Conservation (phyloP, 495 filamentous ascomycete genomes). For the Penicillium egyptiacum region DNA sequence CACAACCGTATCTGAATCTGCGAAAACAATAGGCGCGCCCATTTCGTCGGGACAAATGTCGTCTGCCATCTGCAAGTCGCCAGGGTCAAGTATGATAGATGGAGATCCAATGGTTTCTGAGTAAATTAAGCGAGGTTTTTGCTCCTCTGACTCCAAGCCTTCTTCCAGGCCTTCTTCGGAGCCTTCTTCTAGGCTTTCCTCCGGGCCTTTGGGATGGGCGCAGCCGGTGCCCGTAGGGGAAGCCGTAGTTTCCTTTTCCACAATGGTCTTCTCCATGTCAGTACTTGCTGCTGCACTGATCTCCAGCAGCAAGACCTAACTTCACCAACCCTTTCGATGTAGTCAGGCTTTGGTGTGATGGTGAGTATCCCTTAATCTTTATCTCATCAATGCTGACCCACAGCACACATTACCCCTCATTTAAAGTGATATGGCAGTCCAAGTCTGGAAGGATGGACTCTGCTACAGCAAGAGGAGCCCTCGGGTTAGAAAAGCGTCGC, state of each 20-base stretch:
- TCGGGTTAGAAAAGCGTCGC: background rate
- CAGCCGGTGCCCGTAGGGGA: background rate
- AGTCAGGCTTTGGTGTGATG: background rate
- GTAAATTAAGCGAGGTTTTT: background rate
- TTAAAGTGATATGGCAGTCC: background rate
- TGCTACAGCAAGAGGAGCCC: background rate
- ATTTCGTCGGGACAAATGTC: background rate
- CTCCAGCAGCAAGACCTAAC: background rate
- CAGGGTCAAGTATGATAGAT: constrained; percentile 1
- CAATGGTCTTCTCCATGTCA: background rate
- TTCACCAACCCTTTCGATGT: background rate
- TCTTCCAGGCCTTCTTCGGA: too few species aligned
- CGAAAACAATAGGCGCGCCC: background rate
- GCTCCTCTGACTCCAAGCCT: background rate
- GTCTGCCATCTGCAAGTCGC: background rate
- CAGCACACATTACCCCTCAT: background rate
- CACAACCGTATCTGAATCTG: background rate
- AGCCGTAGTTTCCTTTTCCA: background rate
- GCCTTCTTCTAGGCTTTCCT: too few species aligned
- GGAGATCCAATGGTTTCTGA: background rate
- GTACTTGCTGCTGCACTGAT: background rate
- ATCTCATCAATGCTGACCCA: background rate
- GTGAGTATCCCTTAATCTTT: background rate
- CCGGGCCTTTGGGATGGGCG: background rate
- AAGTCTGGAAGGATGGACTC: background rate